phyloP scores from a whole-genome alignment of 306 rosid species.

The Quercus berberidifolia region DNA sequence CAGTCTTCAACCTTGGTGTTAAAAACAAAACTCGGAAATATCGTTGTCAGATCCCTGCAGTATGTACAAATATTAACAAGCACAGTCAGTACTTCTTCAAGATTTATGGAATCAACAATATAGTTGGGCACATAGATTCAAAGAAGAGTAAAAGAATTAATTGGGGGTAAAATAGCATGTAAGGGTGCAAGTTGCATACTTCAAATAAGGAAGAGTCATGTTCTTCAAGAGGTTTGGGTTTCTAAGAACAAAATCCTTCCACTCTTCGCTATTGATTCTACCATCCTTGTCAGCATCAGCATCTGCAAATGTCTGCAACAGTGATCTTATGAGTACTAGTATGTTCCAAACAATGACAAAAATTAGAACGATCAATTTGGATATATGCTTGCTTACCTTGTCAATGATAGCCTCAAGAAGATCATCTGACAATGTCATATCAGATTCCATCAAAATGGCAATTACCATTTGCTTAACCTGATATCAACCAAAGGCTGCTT shows the following conservation, averaged over 20 bases:
- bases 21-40: constrained; percentile 59
- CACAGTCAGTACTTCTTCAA: not conserved
- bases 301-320: constrained; percentile 65
- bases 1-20: constrained; percentile 43
- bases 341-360: not conserved
- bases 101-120: not conserved
- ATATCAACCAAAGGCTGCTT: constrained; percentile 25
- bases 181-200: constrained; percentile 42
- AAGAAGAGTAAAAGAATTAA: not conserved
- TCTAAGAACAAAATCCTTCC: constrained; percentile 59
- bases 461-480: constrained; percentile 84
- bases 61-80: constrained; percentile 11
- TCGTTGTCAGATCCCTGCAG: constrained; percentile 52
- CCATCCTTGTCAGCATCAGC: constrained; percentile 74
- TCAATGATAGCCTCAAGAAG: constrained; percentile 72
- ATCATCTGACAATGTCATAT: constrained; percentile 59
- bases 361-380: not conserved
- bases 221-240: constrained; percentile 64
- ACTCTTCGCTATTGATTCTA: constrained; percentile 66
- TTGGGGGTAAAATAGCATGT: not conserved
- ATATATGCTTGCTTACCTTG: constrained; percentile 36
- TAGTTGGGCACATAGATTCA: not conserved
- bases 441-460: constrained; percentile 72
- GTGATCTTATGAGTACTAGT: not conserved
- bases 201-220: constrained; percentile 90